Evolutionary conservation across 2,329 filamentous ascomycete genomes (phyloP), one percentile per base, ranked within the genome.

Genomic region (Fusarium globosum): DNA sequence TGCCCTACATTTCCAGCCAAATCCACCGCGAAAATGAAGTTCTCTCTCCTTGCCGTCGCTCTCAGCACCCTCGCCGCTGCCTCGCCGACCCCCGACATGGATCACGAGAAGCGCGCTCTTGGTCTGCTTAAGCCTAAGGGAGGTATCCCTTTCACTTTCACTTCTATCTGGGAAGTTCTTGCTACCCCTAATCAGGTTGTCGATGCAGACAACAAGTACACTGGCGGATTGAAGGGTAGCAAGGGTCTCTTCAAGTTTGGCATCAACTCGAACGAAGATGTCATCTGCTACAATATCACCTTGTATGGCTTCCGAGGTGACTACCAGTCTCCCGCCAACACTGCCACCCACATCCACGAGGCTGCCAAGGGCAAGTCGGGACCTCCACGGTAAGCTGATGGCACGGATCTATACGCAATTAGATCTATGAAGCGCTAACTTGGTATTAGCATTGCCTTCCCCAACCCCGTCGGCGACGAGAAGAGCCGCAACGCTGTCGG

Each of bases 321-420:
- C 6, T 89, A 88, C 77, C 76, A 83, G 73, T 88, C 86, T 13
- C 81, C 83, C 1, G 88, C 88, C 48, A 73, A 78, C 35, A 88
- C 87, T 12, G 86, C 88, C 23, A 90, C 88, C 4, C 88, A 89
- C 78, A 86, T 89, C 71, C 87, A 89, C 79, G 80, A 89, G 78
- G 86, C 80, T 12, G 77, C 73, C 28, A 81, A 79, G 63, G 87
- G 87, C 69, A 80, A 79, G 56, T 75, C 83, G 26, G 87, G 88
- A 12, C 87, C 87, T 42, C 88, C 87, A 61, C 82, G 87, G 75
- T 81, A 79, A 63, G 79, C 55, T 21, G 18, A 41, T 15, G 6
- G 4, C 35, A 14, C n/a, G 21, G 2, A 23, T 12, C 18, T 41
- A 13, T 11, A 18, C 33, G 15, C 21, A 26, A 16, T n/a, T 30